Conservation (phyloP, 208 protist species). For the Trypanosoma boissoni region DNA sequence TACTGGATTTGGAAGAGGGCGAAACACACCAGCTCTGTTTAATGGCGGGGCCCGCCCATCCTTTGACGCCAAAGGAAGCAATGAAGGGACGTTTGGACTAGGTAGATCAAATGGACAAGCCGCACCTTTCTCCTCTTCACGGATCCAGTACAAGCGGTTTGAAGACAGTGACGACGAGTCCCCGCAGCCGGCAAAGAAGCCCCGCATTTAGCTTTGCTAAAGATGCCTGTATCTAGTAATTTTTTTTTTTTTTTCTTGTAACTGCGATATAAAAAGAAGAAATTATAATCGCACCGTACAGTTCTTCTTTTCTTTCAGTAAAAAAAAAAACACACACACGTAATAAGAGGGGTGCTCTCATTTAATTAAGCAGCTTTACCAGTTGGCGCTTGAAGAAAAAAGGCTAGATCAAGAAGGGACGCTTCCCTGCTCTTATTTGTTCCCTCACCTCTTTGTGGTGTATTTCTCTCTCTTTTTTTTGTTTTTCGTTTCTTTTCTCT, state of each 20-base stretch:
- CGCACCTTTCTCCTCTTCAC: slow-evolving; percentile 37
- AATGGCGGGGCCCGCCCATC: slow-evolving; percentile 38
- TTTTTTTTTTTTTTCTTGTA: too few species aligned
- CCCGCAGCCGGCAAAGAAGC: slow-evolving; percentile 36
- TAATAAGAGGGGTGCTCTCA: too few species aligned
- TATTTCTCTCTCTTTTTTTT: not conserved
- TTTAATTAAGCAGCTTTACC: too few species aligned
- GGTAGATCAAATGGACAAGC: slow-evolving; percentile 19
- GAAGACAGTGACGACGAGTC: slow-evolving; percentile 68
- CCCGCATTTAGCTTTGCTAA: slow-evolving; percentile 11
- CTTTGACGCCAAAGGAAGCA: slow-evolving; percentile 14
- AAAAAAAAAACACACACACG: too few species aligned
- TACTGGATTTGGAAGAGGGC: slow-evolving; percentile 31
- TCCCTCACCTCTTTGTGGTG: too few species aligned
- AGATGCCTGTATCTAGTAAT: too few species aligned
- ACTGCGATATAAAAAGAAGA: too few species aligned
- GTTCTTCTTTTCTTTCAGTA: too few species aligned
- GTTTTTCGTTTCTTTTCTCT: not conserved
- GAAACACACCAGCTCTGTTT: slow-evolving; percentile 40
- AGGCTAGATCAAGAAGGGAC: too few species aligned
- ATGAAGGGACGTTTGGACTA: slow-evolving; percentile 39
- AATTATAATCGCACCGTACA: too few species aligned
- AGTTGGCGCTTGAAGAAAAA: too few species aligned
- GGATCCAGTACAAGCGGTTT: slow-evolving; percentile 50
- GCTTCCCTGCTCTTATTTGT: not conserved